Evolutionary conservation across 1,284 basidiomycete genomes (phyloP), one percentile per base, ranked within the genome.

Genomic region (Ganoderma meredithae): DNA sequence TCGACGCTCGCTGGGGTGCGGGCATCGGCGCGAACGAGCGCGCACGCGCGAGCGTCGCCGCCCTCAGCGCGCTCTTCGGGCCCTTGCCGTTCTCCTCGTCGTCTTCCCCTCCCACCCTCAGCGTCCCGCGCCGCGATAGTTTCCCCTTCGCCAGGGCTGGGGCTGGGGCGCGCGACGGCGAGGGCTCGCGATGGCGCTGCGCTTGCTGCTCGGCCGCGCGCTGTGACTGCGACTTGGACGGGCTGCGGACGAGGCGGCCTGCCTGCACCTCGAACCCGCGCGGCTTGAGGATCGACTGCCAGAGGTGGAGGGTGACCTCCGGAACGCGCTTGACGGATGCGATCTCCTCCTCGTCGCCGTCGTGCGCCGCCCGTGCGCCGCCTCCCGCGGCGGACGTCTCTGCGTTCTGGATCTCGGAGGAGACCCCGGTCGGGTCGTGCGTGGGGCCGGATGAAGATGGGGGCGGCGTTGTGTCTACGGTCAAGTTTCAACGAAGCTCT

Each of bases 251-350:
- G 65, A 92, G 82, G 68, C 85, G 83, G 17, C 88, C 86, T 15
- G 81, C 81, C 12, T 83, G 79, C 58, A 91, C 78, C 68, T 86
- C 84, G 76, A 89, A 92, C 10, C 91, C 91, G 22, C 91, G 84
- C 44, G 83, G 81, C 67, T 86, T 85, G 44, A 93, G 83, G 19
- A 93, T 84, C 70, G 83, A 84, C 59, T 85, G 83, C 91, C 91
- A 93, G 8, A 93, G 82, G 67, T 88, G 85, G 27, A 90, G 81
- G 6, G 89, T 89, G 2, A 88, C 82, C 0, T 83, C 83, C 0
- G 88, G 88, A 0, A 88, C 79, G 22, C 88, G 87, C 62, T 84
- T 87, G 1, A 87, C 81, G 17, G 83, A 76, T 0, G 84, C 86
- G 1, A 85, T 79, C 71, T 88, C 88, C 66, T 90, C 89, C 2